Base-by-base conservation (phyloP, 768 basidiomycete genomes). In the Amanita pallidorosea region DNA sequence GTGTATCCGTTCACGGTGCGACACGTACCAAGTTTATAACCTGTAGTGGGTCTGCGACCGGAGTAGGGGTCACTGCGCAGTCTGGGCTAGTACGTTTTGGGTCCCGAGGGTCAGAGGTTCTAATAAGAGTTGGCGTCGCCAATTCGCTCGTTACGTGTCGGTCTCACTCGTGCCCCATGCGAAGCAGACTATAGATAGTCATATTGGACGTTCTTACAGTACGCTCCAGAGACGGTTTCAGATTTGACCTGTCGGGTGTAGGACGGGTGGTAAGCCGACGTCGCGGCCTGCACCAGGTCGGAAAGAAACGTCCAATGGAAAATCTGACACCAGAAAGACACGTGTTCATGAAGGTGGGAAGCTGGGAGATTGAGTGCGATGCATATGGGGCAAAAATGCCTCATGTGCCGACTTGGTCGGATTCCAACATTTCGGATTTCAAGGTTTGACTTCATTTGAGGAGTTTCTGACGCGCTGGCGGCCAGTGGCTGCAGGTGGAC, bases 391-490 rank as follows among this genome's bases (percentile, higher is more conserved):
- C 25, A 45, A 29, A 29, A 27, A 5, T n/a, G 43, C 43, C 43
- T 45, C 43, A 27, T 45, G 43, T 27, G 27, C 43, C 43, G 43
- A 45, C 43, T 45, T 45, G 43, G 25, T 29, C 43, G 43, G 43
- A 45, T 45, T 45, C 43, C 29, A 27, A 29, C 43, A 25, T n/a
- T 31, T 45, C 43, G 29, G 43, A 45, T 29, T 45, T 29, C 43
- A 45, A 45, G 27, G 43, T 45, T 45, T 45, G 43, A 29, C 29
- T 45, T 45, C 43, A 17, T 27, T 27, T n/a, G 42, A 43, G 22
- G 42, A 13, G 42, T 13, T 27, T 45, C 33, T 25, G 27, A n/a
- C 12, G 25, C 25, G 42, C 25, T 23, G 40, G 20, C 5, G 40
- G 17, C 17, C 17, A 5, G 8, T 15, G 17, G 38, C 8, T 20